Conservation (phyloP, 2,329 filamentous ascomycete genomes). For the Alternaria incomplexa region DNA sequence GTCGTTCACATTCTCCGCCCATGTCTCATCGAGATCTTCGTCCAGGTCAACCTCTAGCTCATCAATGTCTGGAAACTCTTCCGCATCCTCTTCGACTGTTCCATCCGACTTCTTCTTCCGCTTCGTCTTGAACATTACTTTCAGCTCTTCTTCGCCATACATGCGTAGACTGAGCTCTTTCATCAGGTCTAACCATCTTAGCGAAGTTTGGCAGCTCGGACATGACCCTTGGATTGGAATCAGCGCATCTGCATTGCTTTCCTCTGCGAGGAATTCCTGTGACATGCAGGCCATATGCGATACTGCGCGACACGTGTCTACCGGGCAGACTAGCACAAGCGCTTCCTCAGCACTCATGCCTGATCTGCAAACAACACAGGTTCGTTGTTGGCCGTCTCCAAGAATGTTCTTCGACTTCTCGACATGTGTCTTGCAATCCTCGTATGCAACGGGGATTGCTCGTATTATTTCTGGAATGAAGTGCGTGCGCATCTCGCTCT, state of each 20-base stretch:
- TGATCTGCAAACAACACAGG: slow-evolving; percentile 59
- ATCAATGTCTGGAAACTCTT: slow-evolving; percentile 20
- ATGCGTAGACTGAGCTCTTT: slow-evolving; percentile 79
- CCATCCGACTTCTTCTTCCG: slow-evolving; percentile 44
- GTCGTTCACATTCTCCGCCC: slow-evolving; percentile 42
- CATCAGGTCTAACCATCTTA: slow-evolving; percentile 79
- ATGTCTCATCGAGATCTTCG: slow-evolving; percentile 45
- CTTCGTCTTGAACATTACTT: slow-evolving; percentile 68
- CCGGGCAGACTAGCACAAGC: slow-evolving; percentile 60
- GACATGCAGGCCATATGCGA: slow-evolving; percentile 66
- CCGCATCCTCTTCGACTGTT: slow-evolving; percentile 18
- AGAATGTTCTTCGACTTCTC: slow-evolving; percentile 55
- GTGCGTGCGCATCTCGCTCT: slow-evolving; percentile 26
- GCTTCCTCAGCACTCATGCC: slow-evolving; percentile 46
- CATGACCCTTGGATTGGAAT: slow-evolving; percentile 74
- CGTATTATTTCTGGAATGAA: slow-evolving; percentile 41
- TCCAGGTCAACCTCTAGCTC: slow-evolving; percentile 39
- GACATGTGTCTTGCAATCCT: slow-evolving; percentile 55
- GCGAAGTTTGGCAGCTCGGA: slow-evolving; percentile 67
- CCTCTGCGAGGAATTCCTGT: slow-evolving; percentile 55
- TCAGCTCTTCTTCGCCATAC: slow-evolving; percentile 72
- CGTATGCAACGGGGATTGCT: slow-evolving; percentile 61
- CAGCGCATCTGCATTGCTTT: slow-evolving; percentile 50
- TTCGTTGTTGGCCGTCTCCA: slow-evolving; percentile 11
- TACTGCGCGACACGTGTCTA: slow-evolving; percentile 54